Percentiles rank a stretch among this genome's conserved stretches.
Evolutionary conservation across 1,284 basidiomycete species (phyloP).

Genomic region (Boletellus deceptivus): DNA sequence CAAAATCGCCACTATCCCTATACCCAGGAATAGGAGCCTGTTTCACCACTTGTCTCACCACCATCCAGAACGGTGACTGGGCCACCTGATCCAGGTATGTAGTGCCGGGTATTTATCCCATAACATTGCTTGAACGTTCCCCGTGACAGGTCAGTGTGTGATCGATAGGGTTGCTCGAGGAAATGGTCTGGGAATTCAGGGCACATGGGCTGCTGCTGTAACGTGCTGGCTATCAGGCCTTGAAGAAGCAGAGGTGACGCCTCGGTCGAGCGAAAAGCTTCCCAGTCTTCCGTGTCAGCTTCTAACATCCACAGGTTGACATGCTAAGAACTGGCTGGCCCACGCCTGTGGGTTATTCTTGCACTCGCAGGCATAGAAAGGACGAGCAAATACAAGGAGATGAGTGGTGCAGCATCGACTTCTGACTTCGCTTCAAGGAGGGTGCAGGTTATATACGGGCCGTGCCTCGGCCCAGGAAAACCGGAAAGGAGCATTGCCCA

Average conservation of each 20-base stretch:
- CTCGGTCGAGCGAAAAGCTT: conserved; percentile 7
- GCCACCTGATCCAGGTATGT: conserved; percentile 64
- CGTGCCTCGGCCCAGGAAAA: no score
- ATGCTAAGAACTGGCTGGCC: conserved; percentile 36
- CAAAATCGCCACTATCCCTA: conserved; percentile 85
- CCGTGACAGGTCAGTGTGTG: conserved; percentile 59
- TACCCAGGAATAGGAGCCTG: conserved; percentile 69
- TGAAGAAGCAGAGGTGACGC: conserved; percentile 25
- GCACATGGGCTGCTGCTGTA: conserved; percentile 2
- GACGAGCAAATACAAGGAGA: conserved; percentile 14
- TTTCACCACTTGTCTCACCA: conserved; percentile 80
- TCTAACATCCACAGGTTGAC: conserved; percentile 45
- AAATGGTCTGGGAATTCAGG: conserved; percentile 57
- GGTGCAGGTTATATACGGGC: no score
- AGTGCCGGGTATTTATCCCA: conserved; percentile 88
- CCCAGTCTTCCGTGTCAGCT: conserved; percentile 16
- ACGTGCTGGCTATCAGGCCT: conserved; percentile 5
- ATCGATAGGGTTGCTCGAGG: conserved; percentile 84
- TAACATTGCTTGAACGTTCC: conserved; percentile 74
- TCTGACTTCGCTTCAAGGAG: no score
- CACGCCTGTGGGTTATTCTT: conserved; percentile 10
- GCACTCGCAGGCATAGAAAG: conserved; percentile 14
- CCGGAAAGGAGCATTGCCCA: no score
- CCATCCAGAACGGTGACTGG: conserved; percentile 84
- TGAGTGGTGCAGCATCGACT: neutral